Evolutionary conservation across 306 rosid genomes (phyloP).

Genomic region (Sicyos baderoa): DNA sequence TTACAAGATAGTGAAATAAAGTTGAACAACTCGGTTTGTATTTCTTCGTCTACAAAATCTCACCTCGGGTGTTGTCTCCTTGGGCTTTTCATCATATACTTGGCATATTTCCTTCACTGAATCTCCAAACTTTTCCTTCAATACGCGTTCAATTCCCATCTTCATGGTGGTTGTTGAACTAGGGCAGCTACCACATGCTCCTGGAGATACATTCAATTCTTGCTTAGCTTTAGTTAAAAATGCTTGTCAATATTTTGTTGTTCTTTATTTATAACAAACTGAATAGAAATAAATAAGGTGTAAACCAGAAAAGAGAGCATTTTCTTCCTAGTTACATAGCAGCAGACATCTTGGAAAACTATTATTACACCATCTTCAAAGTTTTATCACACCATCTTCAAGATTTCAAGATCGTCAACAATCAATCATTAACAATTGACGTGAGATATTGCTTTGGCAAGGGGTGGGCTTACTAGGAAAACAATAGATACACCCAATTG

Average conservation of each 20-base stretch:
- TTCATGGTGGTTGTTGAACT: constrained; percentile 94
- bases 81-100: constrained; percentile 41
- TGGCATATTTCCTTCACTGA: constrained; percentile 60
- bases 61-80: constrained; percentile 57
- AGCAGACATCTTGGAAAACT: neutral
- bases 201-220: constrained; percentile 27
- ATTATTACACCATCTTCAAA: too few species aligned
- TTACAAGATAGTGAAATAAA: neutral
- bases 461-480: too few species aligned
- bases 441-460: too few species aligned
- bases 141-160: constrained; percentile 91
- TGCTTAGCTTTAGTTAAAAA: neutral
- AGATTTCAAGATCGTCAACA: too few species aligned
- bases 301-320: too few species aligned
- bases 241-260: too few species aligned
- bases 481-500: too few species aligned
- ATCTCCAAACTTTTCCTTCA: constrained; percentile 87
- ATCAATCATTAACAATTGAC: too few species aligned
- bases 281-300: too few species aligned
- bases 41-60: constrained; percentile 1
- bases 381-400: too few species aligned
- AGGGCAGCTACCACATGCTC: constrained; percentile 92
- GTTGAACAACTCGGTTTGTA: neutral
- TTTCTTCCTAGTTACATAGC: neutral
- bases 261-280: too few species aligned